These are phyloP conservation scores for Dothistroma pini DNA, from an alignment of 2,329 filamentous ascomycete genomes.

Conservation along the genomic window DNA sequence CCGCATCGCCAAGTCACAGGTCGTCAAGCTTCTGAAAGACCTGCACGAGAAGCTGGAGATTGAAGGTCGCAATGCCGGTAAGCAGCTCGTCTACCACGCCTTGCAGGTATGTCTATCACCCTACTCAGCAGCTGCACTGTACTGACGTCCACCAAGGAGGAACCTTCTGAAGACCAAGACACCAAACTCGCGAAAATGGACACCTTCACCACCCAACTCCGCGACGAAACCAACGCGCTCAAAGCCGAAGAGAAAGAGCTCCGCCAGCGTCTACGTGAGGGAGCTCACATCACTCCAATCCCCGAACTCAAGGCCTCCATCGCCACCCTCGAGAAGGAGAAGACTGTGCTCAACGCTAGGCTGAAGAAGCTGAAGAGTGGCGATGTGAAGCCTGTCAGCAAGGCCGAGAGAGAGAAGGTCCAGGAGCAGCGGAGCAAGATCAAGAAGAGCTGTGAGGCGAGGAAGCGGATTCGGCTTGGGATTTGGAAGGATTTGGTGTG, in stretches of 20 bases:
- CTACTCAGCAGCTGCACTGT: neutral
- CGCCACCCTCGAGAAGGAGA: conserved; percentile 44
- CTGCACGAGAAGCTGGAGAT: conserved; percentile 59
- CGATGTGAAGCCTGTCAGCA: conserved; percentile 45
- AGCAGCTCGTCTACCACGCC: conserved; percentile 60
- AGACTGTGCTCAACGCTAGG: conserved; percentile 38
- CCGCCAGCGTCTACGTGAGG: conserved; percentile 45
- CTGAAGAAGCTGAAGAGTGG: conserved; percentile 43
- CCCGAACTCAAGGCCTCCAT: conserved; percentile 48
- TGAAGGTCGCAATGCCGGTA: conserved; percentile 56
- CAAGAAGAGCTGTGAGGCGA: conserved; percentile 35
- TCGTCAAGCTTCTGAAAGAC: conserved; percentile 60
- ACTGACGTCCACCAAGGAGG: conserved; percentile 41
- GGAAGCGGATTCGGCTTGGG: conserved; percentile 49
- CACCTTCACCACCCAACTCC: conserved; percentile 46
- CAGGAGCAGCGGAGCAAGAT: conserved; percentile 48
- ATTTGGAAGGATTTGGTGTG: conserved; percentile 47
- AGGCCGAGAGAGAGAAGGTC: conserved; percentile 46
- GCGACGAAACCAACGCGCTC: conserved; percentile 43
- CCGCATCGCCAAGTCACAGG: conserved; percentile 45
- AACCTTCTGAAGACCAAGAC: conserved; percentile 46
- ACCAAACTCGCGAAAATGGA: conserved; percentile 51
- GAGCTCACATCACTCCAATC: conserved; percentile 50
- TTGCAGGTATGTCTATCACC: conserved; percentile 37
- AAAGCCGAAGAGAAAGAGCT: conserved; percentile 48